These are phyloP conservation scores for Neonectria faginata DNA, from an alignment of 2,329 filamentous ascomycete genomes.

Conservation along the genomic window DNA sequence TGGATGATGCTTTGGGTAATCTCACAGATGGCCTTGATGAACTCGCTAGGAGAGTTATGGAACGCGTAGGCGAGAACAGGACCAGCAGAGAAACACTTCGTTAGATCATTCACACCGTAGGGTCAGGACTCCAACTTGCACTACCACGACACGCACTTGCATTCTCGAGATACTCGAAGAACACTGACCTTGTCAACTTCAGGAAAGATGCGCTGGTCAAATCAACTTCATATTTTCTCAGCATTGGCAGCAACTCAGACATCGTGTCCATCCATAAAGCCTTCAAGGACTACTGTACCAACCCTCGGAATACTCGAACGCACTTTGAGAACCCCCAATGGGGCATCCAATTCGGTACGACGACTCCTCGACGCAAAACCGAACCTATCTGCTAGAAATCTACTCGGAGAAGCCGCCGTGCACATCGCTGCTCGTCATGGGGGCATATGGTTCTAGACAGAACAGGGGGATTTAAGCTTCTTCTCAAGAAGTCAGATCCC, in stretches of 20 bases:
- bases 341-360: too few relatives aligned
- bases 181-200: background rate
- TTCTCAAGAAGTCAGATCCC: too few relatives aligned
- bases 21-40: constrained; percentile 3
- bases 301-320: background rate
- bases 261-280: constrained; percentile 12
- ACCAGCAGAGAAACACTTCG: background rate
- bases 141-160: constrained; percentile 9
- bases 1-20: background rate
- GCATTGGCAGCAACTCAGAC: background rate
- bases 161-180: background rate
- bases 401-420: too few relatives aligned
- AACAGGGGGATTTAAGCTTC: background rate
- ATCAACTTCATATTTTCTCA: constrained; percentile 7
- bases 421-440: background rate
- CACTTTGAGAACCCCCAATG: background rate
- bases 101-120: constrained; percentile 1
- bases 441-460: background rate
- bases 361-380: too few relatives aligned
- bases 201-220: background rate
- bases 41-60: constrained; percentile 1
- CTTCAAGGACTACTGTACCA: constrained; percentile 8
- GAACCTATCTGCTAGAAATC: too few relatives aligned
- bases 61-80: background rate
- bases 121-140: background rate